Conservation (phyloP, 2,329 filamentous ascomycete species). For the Fusarium virguliforme region DNA sequence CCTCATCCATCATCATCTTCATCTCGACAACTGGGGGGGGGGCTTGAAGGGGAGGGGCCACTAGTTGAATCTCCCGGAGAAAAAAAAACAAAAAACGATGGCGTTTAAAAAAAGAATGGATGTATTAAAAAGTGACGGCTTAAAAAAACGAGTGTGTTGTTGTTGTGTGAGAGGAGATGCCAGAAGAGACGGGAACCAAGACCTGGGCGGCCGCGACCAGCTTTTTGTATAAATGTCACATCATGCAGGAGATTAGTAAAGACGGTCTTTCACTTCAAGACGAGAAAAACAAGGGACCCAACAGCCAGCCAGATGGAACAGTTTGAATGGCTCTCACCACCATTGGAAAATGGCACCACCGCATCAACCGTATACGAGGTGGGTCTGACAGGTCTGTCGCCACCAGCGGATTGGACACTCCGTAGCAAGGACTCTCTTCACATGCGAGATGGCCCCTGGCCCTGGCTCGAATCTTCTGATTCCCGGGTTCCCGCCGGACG, state of each 20-base stretch:
- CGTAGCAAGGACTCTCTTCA: conserved; percentile 1
- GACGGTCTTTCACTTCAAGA: not conserved
- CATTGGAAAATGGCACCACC: conserved; percentile 9
- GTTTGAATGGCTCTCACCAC: not conserved
- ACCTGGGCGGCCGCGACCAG: conserved; percentile 7
- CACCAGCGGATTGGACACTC: conserved; percentile 1
- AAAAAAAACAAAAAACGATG: not conserved
- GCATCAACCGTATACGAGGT: conserved; percentile 15
- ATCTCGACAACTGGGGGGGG: conserved; percentile 1
- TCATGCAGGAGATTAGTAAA: conserved; percentile 10
- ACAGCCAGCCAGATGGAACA: not conserved
- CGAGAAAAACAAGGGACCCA: not conserved
- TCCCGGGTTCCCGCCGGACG: conserved; percentile 4
- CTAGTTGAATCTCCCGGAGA: not conserved
- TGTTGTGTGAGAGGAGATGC: not conserved
- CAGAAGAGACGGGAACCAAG: not conserved
- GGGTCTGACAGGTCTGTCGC: conserved; percentile 2
- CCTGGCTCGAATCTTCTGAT: conserved; percentile 5
- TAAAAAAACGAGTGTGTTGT: conserved; percentile 1
- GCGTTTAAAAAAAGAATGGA: not conserved
- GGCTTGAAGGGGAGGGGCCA: not conserved
- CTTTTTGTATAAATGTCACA: conserved; percentile 16
- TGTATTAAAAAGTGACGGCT: not conserved
- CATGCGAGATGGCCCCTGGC: conserved; percentile 6
- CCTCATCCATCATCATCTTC: conserved; percentile 10